phyloP scores from a whole-genome alignment of 208 protist genomes.

The Crithidia fasciculata region DNA sequence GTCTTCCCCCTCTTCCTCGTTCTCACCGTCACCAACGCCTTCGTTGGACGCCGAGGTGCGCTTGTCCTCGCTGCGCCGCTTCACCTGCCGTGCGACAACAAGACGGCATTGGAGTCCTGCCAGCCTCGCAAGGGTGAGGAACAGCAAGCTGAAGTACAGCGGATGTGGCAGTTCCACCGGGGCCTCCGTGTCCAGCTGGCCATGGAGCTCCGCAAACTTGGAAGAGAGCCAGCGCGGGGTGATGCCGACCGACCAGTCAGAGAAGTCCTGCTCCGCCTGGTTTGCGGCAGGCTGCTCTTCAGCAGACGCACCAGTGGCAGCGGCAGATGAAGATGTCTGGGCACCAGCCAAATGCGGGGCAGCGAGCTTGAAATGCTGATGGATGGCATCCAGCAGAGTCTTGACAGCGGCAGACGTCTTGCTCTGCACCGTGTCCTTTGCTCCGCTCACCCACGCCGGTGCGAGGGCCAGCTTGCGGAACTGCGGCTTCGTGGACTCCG shows the following conservation, averaged over 20 bases:
- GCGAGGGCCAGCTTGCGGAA: constrained; percentile 48
- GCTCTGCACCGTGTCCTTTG: constrained; percentile 48
- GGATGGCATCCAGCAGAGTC: constrained; percentile 42
- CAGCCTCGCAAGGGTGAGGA: constrained; percentile 58
- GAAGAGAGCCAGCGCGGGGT: constrained; percentile 19
- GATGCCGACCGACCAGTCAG: constrained; percentile 40
- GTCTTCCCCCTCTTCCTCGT: constrained; percentile 10
- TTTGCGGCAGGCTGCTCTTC: no score
- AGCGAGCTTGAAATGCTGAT: constrained; percentile 41
- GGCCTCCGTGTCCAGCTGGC: constrained; percentile 3
- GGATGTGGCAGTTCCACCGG: constrained; percentile 43
- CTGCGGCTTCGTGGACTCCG: constrained; percentile 19
- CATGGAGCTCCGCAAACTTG: constrained; percentile 20
- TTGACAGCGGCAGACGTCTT: constrained; percentile 54
- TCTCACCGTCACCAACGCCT: neutral
- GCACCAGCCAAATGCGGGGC: neutral
- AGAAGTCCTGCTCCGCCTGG: constrained; percentile 29
- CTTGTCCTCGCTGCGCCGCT: constrained; percentile 21
- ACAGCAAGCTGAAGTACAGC: constrained; percentile 57
- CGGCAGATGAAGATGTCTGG: neutral
- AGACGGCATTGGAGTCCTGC: constrained; percentile 51
- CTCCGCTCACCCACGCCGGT: constrained; percentile 64
- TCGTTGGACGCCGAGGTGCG: neutral
- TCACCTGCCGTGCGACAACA: constrained; percentile 44
- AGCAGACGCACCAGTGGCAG: neutral